Conservation (phyloP, 1,139 yeast genomes). For the Cylindricascospora bacillispora region DNA sequence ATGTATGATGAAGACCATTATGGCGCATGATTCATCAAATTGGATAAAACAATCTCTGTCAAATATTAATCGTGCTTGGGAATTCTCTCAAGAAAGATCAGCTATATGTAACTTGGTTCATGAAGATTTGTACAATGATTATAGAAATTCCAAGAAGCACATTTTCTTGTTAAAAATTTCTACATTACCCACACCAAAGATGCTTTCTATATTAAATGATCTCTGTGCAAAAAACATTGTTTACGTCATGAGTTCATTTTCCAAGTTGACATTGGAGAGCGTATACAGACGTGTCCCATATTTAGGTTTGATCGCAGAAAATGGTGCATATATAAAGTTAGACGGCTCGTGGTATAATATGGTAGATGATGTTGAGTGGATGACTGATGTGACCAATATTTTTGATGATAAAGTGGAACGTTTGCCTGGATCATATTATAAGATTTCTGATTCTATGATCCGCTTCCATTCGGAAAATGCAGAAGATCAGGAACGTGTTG, state of each 20-base stretch:
- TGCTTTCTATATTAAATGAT: conserved; percentile 37
- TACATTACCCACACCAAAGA: conserved; percentile 38
- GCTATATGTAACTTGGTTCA: conserved; percentile 31
- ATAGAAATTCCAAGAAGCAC: conserved; percentile 29
- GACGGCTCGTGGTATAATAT: conserved; percentile 50
- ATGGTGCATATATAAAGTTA: conserved; percentile 61
- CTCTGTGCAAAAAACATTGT: conserved; percentile 48
- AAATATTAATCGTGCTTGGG: conserved; percentile 50
- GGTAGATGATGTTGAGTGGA: conserved; percentile 38
- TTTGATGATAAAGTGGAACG: conserved; percentile 62
- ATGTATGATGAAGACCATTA: conserved; percentile 43
- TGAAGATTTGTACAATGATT: conserved; percentile 28
- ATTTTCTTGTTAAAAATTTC: conserved; percentile 43
- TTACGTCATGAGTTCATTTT: conserved; percentile 56
- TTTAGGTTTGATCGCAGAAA: conserved; percentile 79
- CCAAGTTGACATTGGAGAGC: conserved; percentile 51
- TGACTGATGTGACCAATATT: conserved; percentile 51
- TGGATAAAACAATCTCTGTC: conserved; percentile 59
- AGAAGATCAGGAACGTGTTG: conserved; percentile 56
- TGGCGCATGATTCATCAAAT: conserved; percentile 52
- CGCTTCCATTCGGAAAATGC: conserved; percentile 61
- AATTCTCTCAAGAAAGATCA: conserved; percentile 36
- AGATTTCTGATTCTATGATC: conserved; percentile 62
- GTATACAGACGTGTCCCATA: conserved; percentile 54
- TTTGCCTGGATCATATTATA: conserved; percentile 64